Percentiles rank a stretch among this genome's conserved stretches.
These are phyloP conservation scores for Fusarium liriodendri DNA, from an alignment of 2,329 filamentous ascomycete genomes.

Conservation along the genomic window DNA sequence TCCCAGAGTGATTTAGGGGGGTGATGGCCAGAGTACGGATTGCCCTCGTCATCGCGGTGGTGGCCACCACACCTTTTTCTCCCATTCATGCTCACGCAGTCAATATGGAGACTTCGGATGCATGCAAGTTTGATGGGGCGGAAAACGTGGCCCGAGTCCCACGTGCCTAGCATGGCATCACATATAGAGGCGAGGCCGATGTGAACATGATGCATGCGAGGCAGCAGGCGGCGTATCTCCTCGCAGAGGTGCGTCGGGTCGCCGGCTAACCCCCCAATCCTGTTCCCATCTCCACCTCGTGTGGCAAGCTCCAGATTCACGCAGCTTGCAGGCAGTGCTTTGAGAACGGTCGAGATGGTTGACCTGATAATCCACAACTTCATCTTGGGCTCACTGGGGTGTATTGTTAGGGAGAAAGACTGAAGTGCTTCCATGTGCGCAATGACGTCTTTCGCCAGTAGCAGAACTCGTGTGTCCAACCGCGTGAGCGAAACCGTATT, in stretches of 20 bases:
- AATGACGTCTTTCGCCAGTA: neutral
- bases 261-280: neutral
- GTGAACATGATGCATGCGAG: constrained; percentile 6
- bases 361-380: neutral
- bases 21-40: neutral
- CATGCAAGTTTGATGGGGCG: neutral
- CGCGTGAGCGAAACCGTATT: neutral
- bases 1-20: neutral
- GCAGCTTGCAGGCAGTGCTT: neutral
- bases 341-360: neutral
- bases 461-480: neutral
- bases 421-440: neutral
- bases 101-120: neutral
- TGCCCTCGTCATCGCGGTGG: neutral
- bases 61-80: neutral
- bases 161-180: neutral
- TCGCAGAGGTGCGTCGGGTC: constrained; percentile 1
- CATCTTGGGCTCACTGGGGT: neutral
- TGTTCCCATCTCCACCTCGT: neutral
- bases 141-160: neutral
- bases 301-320: neutral
- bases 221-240: neutral
- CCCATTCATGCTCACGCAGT: neutral
- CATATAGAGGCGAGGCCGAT: neutral
- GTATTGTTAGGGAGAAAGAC: neutral